phyloP scores from a whole-genome alignment of 768 basidiomycete species.

The Agrocybe pediades region DNA sequence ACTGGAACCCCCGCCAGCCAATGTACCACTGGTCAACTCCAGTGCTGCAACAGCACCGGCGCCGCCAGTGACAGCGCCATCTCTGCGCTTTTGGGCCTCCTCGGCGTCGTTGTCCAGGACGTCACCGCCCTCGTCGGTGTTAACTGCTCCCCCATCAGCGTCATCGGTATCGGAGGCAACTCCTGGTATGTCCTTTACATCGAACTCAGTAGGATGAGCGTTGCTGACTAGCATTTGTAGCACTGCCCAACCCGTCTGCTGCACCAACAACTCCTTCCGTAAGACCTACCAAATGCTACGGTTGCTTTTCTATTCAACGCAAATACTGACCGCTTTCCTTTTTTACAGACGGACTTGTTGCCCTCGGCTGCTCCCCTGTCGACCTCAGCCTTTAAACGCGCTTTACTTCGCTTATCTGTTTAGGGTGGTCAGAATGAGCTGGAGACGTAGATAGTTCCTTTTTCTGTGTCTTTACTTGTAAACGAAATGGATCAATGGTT shows the following conservation, averaged over 20 bases:
- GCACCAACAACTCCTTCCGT: conserved; percentile 1
- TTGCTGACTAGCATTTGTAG: neutral
- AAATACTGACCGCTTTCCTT: too few relatives aligned
- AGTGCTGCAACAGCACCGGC: conserved; percentile 25
- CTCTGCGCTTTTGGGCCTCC: conserved; percentile 17
- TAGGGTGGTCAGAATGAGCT: too few relatives aligned
- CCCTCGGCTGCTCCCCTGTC: too few relatives aligned
- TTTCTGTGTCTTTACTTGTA: too few relatives aligned
- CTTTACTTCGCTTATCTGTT: too few relatives aligned
- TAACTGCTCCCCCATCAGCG: conserved; percentile 18
- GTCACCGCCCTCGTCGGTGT: conserved; percentile 16
- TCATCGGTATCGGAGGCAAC: conserved; percentile 11
- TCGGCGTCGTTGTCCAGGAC: conserved; percentile 18
- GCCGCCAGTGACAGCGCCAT: conserved; percentile 3
- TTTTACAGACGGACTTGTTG: too few relatives aligned
- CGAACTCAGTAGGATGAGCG: too few relatives aligned
- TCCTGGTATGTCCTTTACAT: conserved; percentile 7
- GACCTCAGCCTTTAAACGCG: too few relatives aligned
- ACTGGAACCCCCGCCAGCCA: conserved; percentile 13
- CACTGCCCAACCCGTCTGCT: conserved; percentile 9
- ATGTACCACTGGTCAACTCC: conserved; percentile 24
- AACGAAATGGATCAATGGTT: too few relatives aligned
- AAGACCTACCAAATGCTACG: too few relatives aligned
- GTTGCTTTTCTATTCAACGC: too few relatives aligned
- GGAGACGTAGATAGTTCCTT: too few relatives aligned